phyloP scores from a whole-genome alignment of 352 stramenopile species.

The Phytophthora pistaciae region DNA sequence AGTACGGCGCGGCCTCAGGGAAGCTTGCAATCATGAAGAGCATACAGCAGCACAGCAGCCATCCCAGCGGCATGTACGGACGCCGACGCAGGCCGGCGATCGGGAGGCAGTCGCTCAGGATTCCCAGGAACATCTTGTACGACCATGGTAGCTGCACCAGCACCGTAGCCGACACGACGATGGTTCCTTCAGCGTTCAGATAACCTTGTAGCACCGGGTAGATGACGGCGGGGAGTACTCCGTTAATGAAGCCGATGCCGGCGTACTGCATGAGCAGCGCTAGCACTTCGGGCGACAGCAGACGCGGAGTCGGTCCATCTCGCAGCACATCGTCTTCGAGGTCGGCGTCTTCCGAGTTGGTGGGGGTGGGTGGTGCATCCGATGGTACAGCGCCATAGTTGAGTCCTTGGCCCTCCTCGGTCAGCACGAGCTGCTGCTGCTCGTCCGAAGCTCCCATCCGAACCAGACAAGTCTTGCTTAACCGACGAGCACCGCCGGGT shows the following conservation, averaged over 20 bases:
- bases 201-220: slow-evolving; percentile 60
- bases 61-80: slow-evolving; percentile 65
- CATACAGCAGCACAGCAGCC: no score
- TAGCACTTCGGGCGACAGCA: slow-evolving; percentile 41
- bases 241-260: slow-evolving; percentile 53
- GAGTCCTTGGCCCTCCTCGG: slow-evolving; percentile 11
- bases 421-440: slow-evolving; percentile 31
- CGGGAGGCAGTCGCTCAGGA: slow-evolving; percentile 64
- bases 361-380: background rate
- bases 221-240: slow-evolving; percentile 49
- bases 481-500: slow-evolving; percentile 9
- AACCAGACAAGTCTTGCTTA: background rate
- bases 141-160: slow-evolving; percentile 61
- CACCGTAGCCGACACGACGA: slow-evolving; percentile 48
- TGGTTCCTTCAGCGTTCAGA: slow-evolving; percentile 57
- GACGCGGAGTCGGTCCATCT: slow-evolving; percentile 26
- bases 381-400: slow-evolving; percentile 28
- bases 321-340: slow-evolving; percentile 41
- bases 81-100: slow-evolving; percentile 55
- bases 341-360: slow-evolving; percentile 9
- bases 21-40: no score
- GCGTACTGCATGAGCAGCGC: slow-evolving; percentile 57
- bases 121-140: slow-evolving; percentile 62
- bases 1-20: no score
- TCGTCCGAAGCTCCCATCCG: slow-evolving; percentile 30